phyloP scores from a whole-genome alignment of 257 asterid genomes.

The Penstemon davidsonii region DNA sequence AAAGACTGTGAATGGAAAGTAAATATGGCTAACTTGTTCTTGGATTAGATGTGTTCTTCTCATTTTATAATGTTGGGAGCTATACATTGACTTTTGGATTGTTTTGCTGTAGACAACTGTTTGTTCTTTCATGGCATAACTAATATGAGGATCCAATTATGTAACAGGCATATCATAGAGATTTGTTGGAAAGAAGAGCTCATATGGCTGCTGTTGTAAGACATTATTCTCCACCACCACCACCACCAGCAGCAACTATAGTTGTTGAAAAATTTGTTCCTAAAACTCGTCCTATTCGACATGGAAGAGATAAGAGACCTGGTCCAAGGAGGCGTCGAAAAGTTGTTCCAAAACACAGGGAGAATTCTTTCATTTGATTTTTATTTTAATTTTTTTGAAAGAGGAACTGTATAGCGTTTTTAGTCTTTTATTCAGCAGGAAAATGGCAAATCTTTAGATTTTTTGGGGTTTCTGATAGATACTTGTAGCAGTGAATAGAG shows the following conservation, averaged over 20 bases:
- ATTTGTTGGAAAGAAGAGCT: constrained; percentile 75
- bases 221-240: constrained; percentile 29
- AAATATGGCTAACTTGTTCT: too few relatives aligned
- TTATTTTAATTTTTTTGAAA: constrained; percentile 29
- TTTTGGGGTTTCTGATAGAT: constrained; percentile 23
- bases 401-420: constrained; percentile 40
- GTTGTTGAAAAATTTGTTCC: constrained; percentile 34
- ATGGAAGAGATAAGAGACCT: constrained; percentile 65
- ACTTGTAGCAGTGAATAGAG: constrained; percentile 23
- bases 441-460: constrained; percentile 29
- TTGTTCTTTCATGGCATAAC: constrained; percentile 10
- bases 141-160: constrained; percentile 23
- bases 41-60: too few relatives aligned
- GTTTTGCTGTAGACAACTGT: neutral
- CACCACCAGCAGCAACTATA: constrained; percentile 10
- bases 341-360: constrained; percentile 51
- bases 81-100: too few relatives aligned
- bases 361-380: constrained; percentile 40
- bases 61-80: too few relatives aligned
- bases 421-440: constrained; percentile 23
- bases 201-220: constrained; percentile 38
- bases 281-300: constrained; percentile 41
- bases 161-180: constrained; percentile 86
- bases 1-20: too few relatives aligned
- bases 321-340: constrained; percentile 71